Evolutionary conservation across 805 yeast genomes (phyloP), one percentile per base, ranked within the genome.

Genomic region (Barnettozyma sp.): DNA sequence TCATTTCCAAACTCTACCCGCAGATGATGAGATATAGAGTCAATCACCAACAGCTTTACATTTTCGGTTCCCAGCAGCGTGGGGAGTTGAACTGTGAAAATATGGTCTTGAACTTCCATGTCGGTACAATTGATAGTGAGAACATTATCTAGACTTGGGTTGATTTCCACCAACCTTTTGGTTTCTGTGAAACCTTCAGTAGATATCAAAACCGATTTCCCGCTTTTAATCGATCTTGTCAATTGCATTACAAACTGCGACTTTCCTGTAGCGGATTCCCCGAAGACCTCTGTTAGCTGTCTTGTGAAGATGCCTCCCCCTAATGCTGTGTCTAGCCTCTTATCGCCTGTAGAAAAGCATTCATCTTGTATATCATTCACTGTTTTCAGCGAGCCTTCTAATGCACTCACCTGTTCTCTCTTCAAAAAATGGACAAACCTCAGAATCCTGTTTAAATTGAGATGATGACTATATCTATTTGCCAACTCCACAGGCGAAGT

Each of bases 221-320:
- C 56, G 13, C 60, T 66, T 6, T 79, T 86, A 10, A 78, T 74
- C 2, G 76, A 60, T 4, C 76, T 60, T 2, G 82, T 66, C 34
- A 87, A 48, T 44, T 81, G 90, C 62, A 79, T 68, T 18, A 82
- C 59, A 4, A 88, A 59, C 46, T 88, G 94, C 0, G 96, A 79
- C 50, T 90, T 90, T 0, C 96, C 97, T 1, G 82, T 70, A 1
- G 94, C 83, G 34, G 94, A 76, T 18, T 80, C 82, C 0, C 97
- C 97, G 46, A 76, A 78, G 4, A 90, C 54, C 59, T 88, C 97
- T 0, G 87, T 78, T 2, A 82, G 53, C 17, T 66, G 57, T 3
- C 78, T 73, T 3, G 70, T 54, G 2, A 62, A 68, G 4, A 81
- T 62, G 0, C 88, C 90, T 4, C 78, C 80, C 26, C 66, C 62